A percentile compares a stretch with the other conserved stretches of the same genome.
Evolutionary conservation across 495 filamentous ascomycete species (phyloP).

Genomic region (Trichoderma erinaceum): DNA sequence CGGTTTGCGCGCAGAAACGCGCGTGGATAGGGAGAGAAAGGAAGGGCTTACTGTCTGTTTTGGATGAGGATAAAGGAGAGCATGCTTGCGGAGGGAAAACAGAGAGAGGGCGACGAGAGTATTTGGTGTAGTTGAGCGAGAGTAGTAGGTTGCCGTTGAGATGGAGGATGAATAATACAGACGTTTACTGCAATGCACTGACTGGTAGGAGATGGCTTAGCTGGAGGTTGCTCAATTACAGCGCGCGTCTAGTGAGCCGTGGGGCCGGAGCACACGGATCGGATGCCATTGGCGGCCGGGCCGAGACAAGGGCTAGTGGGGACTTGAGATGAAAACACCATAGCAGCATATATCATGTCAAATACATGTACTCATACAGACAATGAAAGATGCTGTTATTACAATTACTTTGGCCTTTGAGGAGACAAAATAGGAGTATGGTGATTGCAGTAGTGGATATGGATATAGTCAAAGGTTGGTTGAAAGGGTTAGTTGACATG

Average conservation of each 20-base stretch:
- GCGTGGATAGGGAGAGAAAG: background rate
- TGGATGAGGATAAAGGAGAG: conserved; percentile 95
- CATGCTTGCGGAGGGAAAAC: conserved; percentile 32
- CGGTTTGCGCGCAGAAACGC: background rate
- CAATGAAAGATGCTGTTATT: too few relatives aligned
- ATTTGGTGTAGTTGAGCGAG: background rate
- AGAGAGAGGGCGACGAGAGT: background rate
- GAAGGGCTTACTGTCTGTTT: conserved; percentile 71
- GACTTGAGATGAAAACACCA: background rate
- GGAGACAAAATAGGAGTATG: too few relatives aligned
- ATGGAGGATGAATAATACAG: background rate
- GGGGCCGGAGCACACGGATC: conserved; percentile 7
- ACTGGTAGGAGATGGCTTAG: background rate
- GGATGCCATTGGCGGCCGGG: background rate
- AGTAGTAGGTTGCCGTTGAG: background rate
- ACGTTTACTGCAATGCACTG: background rate
- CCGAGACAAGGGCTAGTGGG: background rate
- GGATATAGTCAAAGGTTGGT: too few relatives aligned
- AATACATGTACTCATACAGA: too few relatives aligned
- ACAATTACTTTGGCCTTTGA: too few relatives aligned
- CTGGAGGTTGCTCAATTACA: background rate
- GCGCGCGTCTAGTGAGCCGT: background rate
- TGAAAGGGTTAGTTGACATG: too few relatives aligned
- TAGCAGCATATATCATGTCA: background rate
- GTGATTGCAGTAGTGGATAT: too few relatives aligned